These are phyloP conservation scores for Favolaschia claudopus DNA, from an alignment of 768 basidiomycete genomes.

Conservation along the genomic window DNA sequence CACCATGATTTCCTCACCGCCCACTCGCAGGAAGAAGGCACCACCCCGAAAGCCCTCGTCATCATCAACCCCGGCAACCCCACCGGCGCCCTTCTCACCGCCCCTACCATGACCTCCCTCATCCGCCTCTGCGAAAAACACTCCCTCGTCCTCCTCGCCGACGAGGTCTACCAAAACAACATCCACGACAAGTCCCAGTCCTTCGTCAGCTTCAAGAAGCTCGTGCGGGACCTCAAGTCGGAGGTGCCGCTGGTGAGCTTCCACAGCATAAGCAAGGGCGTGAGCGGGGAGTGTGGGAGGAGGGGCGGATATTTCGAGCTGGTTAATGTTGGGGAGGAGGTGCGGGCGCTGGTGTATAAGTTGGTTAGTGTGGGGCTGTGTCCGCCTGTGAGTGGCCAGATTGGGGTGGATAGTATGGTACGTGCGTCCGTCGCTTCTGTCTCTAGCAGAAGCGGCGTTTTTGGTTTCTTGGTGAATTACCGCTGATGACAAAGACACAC, in stretches of 20 bases:
- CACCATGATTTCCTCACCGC: too few relatives aligned
- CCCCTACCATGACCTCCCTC: slow-evolving; percentile 73
- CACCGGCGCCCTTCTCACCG: slow-evolving; percentile 85
- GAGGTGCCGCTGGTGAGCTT: slow-evolving; percentile 89
- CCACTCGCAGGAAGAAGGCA: slow-evolving; percentile 67
- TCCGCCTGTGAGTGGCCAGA: slow-evolving; percentile 89
- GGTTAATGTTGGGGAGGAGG: slow-evolving; percentile 78
- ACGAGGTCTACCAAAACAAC: slow-evolving; percentile 98
- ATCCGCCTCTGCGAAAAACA: slow-evolving; percentile 88
- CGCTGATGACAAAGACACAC: too few relatives aligned
- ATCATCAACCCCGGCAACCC: slow-evolving; percentile 99
- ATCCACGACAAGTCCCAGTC: slow-evolving; percentile 72
- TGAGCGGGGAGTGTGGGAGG: slow-evolving; percentile 95
- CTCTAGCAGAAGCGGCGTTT: too few relatives aligned
- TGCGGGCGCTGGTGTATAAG: slow-evolving; percentile 92
- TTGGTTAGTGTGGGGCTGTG: slow-evolving; percentile 93
- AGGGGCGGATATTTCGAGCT: slow-evolving; percentile 97
- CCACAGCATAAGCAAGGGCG: slow-evolving; percentile 98
- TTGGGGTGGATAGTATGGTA: slow-evolving; percentile 95
- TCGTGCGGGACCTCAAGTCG: slow-evolving; percentile 72
- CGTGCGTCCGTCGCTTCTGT: too few relatives aligned
- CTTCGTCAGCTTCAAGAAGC: slow-evolving; percentile 95
- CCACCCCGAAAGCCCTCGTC: slow-evolving; percentile 83
- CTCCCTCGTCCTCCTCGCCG: slow-evolving; percentile 88
- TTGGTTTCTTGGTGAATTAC: too few relatives aligned